Conservation (phyloP, 371 early-diverging fungal genomes). For the Lichtheimia ramosa region DNA sequence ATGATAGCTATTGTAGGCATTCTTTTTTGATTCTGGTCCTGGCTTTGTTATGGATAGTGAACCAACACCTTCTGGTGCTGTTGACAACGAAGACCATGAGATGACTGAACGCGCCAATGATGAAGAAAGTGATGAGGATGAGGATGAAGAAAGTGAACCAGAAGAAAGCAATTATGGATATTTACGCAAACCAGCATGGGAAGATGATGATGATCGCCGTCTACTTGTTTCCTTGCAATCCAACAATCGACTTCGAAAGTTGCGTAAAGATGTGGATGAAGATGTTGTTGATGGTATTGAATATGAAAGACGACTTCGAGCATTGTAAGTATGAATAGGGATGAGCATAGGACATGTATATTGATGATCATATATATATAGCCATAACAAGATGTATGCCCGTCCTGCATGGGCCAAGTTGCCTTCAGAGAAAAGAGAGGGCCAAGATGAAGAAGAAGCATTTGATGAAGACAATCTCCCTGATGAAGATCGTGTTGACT, state of each 20-base stretch:
- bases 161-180: constrained; percentile 19
- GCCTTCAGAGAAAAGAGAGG: constrained; percentile 38
- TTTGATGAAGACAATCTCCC: constrained; percentile 37
- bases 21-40: constrained; percentile 49
- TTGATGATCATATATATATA: neutral
- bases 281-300: constrained; percentile 72
- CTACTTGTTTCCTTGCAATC: constrained; percentile 66
- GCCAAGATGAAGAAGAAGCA: constrained; percentile 12
- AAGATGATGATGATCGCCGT: constrained; percentile 72
- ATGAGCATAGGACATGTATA: neutral
- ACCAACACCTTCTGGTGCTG: constrained; percentile 25
- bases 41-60: constrained; percentile 23
- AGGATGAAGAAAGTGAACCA: constrained; percentile 24
- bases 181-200: constrained; percentile 66
- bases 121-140: constrained; percentile 19
- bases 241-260: constrained; percentile 71
- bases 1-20: constrained; percentile 3
- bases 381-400: constrained; percentile 72
- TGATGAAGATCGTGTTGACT: constrained; percentile 38
- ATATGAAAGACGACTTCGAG: constrained; percentile 79
- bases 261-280: constrained; percentile 75
- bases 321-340: constrained; percentile 61
- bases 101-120: neutral
- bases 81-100: constrained; percentile 21
- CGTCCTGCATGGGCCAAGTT: constrained; percentile 83